Conservation (phyloP, 1,284 basidiomycete species). For the Ustilago lituana region DNA sequence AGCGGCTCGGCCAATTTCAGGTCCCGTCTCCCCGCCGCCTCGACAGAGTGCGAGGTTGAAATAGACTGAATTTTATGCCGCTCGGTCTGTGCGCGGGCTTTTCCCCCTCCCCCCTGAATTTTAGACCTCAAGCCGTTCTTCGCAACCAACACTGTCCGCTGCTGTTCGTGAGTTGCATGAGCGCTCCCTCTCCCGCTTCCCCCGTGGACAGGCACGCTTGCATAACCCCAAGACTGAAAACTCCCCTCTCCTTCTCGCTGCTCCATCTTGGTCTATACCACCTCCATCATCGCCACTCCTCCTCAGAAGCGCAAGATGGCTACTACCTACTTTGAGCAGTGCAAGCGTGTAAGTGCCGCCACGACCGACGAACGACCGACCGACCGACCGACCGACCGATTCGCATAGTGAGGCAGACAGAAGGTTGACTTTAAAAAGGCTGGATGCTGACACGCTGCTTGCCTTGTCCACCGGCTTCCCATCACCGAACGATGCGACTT, state of each 20-base stretch:
- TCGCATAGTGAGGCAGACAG: no score
- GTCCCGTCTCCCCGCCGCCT: no score
- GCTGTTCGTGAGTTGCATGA: no score
- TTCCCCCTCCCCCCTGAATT: slow-evolving; percentile 1
- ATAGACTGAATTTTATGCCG: no score
- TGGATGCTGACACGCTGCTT: slow-evolving; percentile 3
- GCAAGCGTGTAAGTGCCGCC: slow-evolving; percentile 39
- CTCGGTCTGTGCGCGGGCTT: slow-evolving; percentile 8
- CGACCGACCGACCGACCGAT: not conserved
- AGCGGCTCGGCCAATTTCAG: slow-evolving; percentile 6
- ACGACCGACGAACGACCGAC: not conserved
- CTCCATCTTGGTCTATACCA: no score
- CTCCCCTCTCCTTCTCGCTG: no score
- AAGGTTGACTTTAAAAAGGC: no score
- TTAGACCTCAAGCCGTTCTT: slow-evolving; percentile 11
- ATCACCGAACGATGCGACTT: not conserved
- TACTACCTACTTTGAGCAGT: slow-evolving; percentile 45
- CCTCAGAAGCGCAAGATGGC: slow-evolving; percentile 17
- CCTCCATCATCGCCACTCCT: not conserved
- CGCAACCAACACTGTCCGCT: slow-evolving; percentile 10
- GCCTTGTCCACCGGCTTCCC: not conserved
- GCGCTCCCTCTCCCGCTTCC: no score
- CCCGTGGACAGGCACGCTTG: slow-evolving; percentile 5
- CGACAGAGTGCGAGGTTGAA: no score
- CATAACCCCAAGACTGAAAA: slow-evolving; percentile 1